A percentile compares a stretch with the other conserved stretches of the same genome.
Evolutionary conservation across 306 rosid genomes (phyloP).

Genomic region (Cucurbita ficifolia): DNA sequence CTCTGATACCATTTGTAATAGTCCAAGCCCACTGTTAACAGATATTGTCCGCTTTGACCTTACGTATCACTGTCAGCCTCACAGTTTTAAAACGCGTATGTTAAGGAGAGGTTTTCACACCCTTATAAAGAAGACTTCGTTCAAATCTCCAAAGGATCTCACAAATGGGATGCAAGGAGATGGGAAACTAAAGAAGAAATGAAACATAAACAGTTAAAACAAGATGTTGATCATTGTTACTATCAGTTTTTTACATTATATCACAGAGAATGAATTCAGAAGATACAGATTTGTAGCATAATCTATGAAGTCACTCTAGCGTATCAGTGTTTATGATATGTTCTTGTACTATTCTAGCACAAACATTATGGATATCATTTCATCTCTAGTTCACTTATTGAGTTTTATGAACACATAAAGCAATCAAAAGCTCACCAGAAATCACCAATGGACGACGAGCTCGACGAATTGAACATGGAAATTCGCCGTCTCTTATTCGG

Average conservation of each 20-base stretch:
- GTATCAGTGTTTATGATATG: neutral
- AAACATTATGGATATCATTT: neutral
- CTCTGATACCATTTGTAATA: no score
- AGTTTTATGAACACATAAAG: constrained; percentile 1
- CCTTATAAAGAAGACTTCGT: no score
- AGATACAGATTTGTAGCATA: neutral
- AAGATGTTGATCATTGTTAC: neutral
- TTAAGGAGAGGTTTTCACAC: no score
- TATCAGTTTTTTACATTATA: neutral
- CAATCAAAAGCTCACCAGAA: constrained; percentile 15
- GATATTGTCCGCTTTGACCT: no score
- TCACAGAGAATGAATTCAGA: neutral
- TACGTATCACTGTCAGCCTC: no score
- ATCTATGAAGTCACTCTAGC: neutral
- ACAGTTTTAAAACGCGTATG: no score
- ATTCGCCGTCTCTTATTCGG: constrained; percentile 16
- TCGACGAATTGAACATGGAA: constrained; percentile 15
- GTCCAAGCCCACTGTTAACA: no score
- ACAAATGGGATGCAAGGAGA: no score
- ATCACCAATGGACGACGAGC: constrained; percentile 24
- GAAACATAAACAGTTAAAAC: neutral
- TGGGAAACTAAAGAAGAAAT: neutral
- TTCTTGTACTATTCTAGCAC: neutral
- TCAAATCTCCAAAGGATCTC: no score
- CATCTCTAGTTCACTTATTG: neutral